phyloP scores from a whole-genome alignment of 192 early-diverging fungal species.

The Blastocladiella britannica region DNA sequence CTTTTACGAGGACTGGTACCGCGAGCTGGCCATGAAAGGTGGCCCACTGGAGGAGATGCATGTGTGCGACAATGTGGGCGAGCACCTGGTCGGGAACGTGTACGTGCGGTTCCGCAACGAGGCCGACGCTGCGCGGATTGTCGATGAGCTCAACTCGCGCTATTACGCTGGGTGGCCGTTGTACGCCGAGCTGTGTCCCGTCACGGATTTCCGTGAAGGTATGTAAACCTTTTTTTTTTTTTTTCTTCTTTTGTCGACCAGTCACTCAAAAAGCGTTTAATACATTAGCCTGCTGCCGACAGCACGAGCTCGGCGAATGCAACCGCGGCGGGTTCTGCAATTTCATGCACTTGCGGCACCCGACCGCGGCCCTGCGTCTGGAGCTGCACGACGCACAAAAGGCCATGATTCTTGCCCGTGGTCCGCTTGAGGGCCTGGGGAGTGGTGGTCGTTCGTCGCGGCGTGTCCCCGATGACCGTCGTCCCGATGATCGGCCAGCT shows the following conservation, averaged over 20 bases:
- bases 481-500: too few relatives aligned
- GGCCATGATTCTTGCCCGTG: not conserved
- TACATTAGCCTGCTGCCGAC: conserved; percentile 68
- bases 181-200: conserved; percentile 89
- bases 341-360: conserved; percentile 95
- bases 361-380: conserved; percentile 48
- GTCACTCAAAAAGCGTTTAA: not conserved
- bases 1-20: conserved; percentile 92
- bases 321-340: conserved; percentile 92
- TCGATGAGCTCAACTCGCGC: conserved; percentile 75
- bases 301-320: conserved; percentile 87
- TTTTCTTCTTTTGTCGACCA: not conserved
- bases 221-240: not conserved
- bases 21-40: conserved; percentile 75
- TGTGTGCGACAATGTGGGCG: conserved; percentile 95
- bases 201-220: conserved; percentile 87
- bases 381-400: conserved; percentile 67
- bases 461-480: too few relatives aligned
- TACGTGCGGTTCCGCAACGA: conserved; percentile 79
- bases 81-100: conserved; percentile 93
- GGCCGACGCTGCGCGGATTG: conserved; percentile 80
- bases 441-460: not conserved
- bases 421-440: too few relatives aligned
- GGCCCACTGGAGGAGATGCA: conserved; percentile 92
- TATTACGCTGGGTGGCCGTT: conserved; percentile 87